Evolutionary conservation across 495 filamentous ascomycete genomes (phyloP).

Genomic region (Trichoderma parareesei): DNA sequence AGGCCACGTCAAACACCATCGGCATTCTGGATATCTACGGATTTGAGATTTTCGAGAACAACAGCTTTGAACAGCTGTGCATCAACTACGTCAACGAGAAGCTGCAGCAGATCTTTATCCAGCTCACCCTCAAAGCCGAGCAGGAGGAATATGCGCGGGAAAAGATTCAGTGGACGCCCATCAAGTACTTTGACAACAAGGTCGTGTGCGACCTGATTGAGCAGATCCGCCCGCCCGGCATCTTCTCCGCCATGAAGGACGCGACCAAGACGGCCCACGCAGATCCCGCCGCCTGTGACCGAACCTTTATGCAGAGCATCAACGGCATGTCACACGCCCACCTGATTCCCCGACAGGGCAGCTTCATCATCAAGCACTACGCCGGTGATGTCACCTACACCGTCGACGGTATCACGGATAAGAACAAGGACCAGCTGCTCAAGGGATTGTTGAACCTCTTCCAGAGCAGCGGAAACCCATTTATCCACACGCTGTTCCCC

Average conservation of each 20-base stretch:
- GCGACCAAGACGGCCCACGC: slow-evolving; percentile 96
- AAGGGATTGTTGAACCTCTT: slow-evolving; percentile 91
- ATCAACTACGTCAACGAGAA: slow-evolving; percentile 99
- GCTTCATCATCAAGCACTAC: slow-evolving; percentile 98
- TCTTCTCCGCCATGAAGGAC: slow-evolving; percentile 95
- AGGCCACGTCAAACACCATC: slow-evolving; percentile 70
- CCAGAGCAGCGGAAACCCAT: slow-evolving; percentile 71
- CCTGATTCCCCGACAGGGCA: slow-evolving; percentile 85
- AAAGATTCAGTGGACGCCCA: slow-evolving; percentile 97
- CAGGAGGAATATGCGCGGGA: slow-evolving; percentile 97
- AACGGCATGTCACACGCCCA: slow-evolving; percentile 87
- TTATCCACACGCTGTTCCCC: slow-evolving; percentile 84
- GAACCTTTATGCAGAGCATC: slow-evolving; percentile 87
- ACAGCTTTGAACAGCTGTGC: slow-evolving; percentile 98
- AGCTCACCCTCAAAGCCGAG: slow-evolving; percentile 91
- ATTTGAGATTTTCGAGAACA: slow-evolving; percentile 98
- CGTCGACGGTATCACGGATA: slow-evolving; percentile 96
- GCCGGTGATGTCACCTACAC: slow-evolving; percentile 96
- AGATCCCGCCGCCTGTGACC: slow-evolving; percentile 86
- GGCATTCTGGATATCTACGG: slow-evolving; percentile 99
- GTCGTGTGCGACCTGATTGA: slow-evolving; percentile 97
- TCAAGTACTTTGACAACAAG: slow-evolving; percentile 99
- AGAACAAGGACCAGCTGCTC: slow-evolving; percentile 96
- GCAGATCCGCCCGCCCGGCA: slow-evolving; percentile 80
- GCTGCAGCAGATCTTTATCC: slow-evolving; percentile 98